phyloP scores from a whole-genome alignment of 2,329 filamentous ascomycete genomes.

The Fusarium sp. region DNA sequence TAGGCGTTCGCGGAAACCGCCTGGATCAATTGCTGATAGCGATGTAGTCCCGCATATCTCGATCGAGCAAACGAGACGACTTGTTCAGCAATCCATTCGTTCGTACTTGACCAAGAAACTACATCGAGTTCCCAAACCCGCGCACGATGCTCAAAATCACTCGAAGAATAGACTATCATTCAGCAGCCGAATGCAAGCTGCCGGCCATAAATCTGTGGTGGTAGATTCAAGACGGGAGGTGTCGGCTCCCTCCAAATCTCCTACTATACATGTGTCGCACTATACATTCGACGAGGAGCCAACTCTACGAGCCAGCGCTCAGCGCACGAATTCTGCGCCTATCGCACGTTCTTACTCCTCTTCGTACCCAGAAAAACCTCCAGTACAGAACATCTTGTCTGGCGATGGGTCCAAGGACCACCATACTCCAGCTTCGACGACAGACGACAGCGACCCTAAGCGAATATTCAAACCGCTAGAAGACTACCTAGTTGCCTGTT shows the following conservation, averaged over 20 bases:
- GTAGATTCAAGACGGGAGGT: conserved; percentile 13
- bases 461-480: conserved; percentile 78
- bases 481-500: conserved; percentile 74
- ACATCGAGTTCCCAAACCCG: conserved; percentile 22
- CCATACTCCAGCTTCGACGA: conserved; percentile 30
- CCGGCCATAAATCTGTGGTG: conserved; percentile 12
- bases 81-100: conserved; percentile 48
- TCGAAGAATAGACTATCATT: conserved; percentile 33
- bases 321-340: conserved; percentile 34
- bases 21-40: conserved; percentile 16
- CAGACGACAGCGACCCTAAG: conserved; percentile 53
- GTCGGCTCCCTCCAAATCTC: conserved; percentile 18
- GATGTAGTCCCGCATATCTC: conserved; percentile 46
- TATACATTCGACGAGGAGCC: conserved; percentile 52
- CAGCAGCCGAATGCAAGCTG: conserved; percentile 32
- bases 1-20: conserved; percentile 5
- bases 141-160: conserved; percentile 22
- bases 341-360: conserved; percentile 54
- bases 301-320: conserved; percentile 48
- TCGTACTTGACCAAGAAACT: conserved; percentile 45
- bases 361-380: conserved; percentile 53
- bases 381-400: conserved; percentile 30
- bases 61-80: conserved; percentile 46
- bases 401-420: conserved; percentile 27
- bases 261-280: conserved; percentile 36